phyloP scores from a whole-genome alignment of 1,139 yeast species.

The Pichia sp. region DNA sequence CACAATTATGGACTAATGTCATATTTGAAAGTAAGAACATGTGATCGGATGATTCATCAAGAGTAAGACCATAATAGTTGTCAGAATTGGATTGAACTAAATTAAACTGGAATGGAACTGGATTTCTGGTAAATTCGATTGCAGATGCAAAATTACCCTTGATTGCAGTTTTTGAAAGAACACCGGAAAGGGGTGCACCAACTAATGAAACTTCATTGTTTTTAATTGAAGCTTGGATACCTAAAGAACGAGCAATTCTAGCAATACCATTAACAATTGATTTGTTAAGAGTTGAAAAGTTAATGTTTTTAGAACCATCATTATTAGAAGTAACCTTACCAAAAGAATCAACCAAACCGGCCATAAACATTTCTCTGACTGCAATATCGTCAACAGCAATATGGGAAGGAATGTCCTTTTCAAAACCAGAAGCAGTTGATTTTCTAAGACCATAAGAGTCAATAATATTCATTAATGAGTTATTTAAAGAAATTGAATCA shows the following conservation, averaged over 20 bases:
- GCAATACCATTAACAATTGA: slow-evolving; percentile 32
- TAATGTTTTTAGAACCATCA: slow-evolving; percentile 11
- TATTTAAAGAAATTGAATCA: too few species aligned
- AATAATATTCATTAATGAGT: slow-evolving; percentile 13
- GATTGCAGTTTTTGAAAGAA: slow-evolving; percentile 24
- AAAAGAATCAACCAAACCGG: slow-evolving; percentile 27
- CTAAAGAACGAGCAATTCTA: slow-evolving; percentile 36
- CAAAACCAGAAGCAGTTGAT: neutral
- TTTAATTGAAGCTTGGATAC: slow-evolving; percentile 29
- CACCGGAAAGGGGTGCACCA: slow-evolving; percentile 21
- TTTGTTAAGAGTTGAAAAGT: slow-evolving; percentile 29
- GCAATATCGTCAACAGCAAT: slow-evolving; percentile 20
- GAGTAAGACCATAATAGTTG: slow-evolving; percentile 27
- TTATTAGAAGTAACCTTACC: too few species aligned
- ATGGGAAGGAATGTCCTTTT: slow-evolving; percentile 20
- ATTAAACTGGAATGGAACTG: slow-evolving; percentile 30
- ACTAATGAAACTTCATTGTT: slow-evolving; percentile 1
- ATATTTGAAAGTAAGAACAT: slow-evolving; percentile 36
- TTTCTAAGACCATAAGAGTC: slow-evolving; percentile 3
- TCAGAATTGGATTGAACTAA: slow-evolving; percentile 21
- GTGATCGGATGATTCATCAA: slow-evolving; percentile 36
- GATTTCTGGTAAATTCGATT: slow-evolving; percentile 21
- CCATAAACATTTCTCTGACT: slow-evolving; percentile 35
- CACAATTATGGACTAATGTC: slow-evolving; percentile 32
- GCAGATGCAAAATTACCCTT: slow-evolving; percentile 17